Evolutionary conservation across 164 flowering plant genomes (phyloP), one percentile per base, ranked within the genome.

Genomic region (Amborella trichopoda): DNA sequence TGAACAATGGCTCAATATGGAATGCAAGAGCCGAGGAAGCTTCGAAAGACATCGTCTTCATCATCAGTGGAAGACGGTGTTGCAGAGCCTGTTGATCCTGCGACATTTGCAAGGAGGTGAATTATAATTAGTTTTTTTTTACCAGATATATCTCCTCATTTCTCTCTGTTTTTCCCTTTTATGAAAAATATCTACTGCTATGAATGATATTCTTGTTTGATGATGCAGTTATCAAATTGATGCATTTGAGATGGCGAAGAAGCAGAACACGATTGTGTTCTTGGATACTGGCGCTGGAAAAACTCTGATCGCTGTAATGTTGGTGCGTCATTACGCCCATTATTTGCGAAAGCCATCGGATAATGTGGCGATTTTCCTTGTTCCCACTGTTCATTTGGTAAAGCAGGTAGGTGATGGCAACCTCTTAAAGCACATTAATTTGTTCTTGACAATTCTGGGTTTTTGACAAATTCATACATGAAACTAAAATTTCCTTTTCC

Each of bases 251-350:
- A 74, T 56, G 52, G 90, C 93, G 6, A 40, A 75, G 13, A 67
- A 67, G 60, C 58, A 64, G 67, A 89, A 89, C 69, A 89, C 95
- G 0, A 73, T 89, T 13, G 95, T 69, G 23, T 85, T 59, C 56
- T 60, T 85, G 44, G 97, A 85, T 59, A 85, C 94, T n/a, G 97
- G 97, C 3, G 72, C 95, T 16, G 97, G 97, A 24, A 89, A 85
- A 71, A 89, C 97, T 16, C 57, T 89, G 45, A 85, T 89, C 16
- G 83, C 95, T 4, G 69, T 85, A 40, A 89, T 89, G 95, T 80
- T 89, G 48, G 61, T 89, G 18, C 77, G 91, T 5, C 52, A 56
- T 37, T 80, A 75, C 42, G 85, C 94, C 2, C 43, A 78, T 46
- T 65, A 52, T 23, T 54, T 89, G 3, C 54, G 88, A 22, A 85